Conservation (phyloP, 1,139 yeast species). For the Protomyces inouyei region DNA sequence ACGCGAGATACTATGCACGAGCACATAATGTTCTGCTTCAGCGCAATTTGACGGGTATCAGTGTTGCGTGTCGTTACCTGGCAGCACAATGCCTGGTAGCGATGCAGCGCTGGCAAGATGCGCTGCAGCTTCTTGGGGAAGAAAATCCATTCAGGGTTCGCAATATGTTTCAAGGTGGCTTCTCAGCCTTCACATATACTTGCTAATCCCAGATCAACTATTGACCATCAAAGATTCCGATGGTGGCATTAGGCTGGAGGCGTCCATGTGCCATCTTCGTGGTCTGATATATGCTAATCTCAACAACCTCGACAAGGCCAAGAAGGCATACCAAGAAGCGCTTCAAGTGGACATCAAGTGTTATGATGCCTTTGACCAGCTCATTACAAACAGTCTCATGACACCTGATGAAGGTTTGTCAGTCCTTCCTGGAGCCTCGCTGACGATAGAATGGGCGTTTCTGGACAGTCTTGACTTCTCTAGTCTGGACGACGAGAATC, state of each 20-base stretch:
- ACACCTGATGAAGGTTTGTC: constrained; percentile 63
- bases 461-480: constrained; percentile 63
- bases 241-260: constrained; percentile 49
- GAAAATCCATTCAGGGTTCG: constrained; percentile 56
- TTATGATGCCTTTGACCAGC: constrained; percentile 83
- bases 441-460: constrained; percentile 60
- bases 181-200: too few species aligned
- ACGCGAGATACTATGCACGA: constrained; percentile 68
- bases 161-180: background rate
- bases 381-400: constrained; percentile 66
- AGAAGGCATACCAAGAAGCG: constrained; percentile 83
- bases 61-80: constrained; percentile 73
- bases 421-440: background rate
- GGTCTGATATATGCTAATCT: constrained; percentile 81
- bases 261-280: constrained; percentile 78
- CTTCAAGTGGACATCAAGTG: constrained; percentile 83
- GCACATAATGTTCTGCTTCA: constrained; percentile 60
- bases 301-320: constrained; percentile 80
- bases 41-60: constrained; percentile 43
- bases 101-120: constrained; percentile 80
- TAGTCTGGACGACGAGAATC: constrained; percentile 57
- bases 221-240: constrained; percentile 27
- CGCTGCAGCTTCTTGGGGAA: constrained; percentile 80
- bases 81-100: constrained; percentile 62
- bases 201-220: background rate